Conservation (phyloP, 2,329 filamentous ascomycete genomes). For the Bipolaris bicolor region DNA sequence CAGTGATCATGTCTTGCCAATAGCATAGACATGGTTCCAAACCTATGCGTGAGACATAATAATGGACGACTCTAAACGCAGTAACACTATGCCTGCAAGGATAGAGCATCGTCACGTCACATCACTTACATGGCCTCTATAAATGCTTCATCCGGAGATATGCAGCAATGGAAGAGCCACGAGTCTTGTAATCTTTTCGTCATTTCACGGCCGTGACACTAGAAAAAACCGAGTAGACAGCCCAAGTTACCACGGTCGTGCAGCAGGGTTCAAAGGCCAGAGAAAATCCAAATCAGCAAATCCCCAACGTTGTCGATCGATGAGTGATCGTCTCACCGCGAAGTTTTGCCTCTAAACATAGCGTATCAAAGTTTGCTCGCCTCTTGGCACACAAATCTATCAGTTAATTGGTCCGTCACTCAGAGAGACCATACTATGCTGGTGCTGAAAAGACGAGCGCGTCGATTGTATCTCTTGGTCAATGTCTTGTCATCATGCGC, state of each 20-base stretch:
- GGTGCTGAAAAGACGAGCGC: too few species aligned
- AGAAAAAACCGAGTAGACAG: background rate
- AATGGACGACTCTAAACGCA: conserved; percentile 13
- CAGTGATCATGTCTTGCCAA: background rate
- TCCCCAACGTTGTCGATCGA: background rate
- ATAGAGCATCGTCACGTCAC: conserved; percentile 8
- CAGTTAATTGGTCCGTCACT: background rate
- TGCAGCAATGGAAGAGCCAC: conserved; percentile 11
- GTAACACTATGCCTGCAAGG: conserved; percentile 18
- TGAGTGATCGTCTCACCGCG: background rate
- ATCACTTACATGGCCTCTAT: conserved; percentile 4
- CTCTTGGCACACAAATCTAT: conserved; percentile 11
- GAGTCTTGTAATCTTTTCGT: conserved; percentile 24
- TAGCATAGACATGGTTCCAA: background rate
- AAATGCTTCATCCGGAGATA: background rate
- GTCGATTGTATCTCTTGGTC: background rate
- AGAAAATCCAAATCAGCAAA: background rate
- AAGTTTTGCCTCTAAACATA: conserved; percentile 5
- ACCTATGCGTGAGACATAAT: conserved; percentile 14
- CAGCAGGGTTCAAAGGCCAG: conserved; percentile 2
- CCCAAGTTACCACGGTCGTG: conserved; percentile 2
- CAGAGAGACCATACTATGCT: background rate
- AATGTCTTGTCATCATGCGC: background rate
- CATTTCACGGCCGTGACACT: conserved; percentile 9
- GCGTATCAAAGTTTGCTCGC: conserved; percentile 15